These are phyloP conservation scores for Colletotrichum spaethianum DNA, from an alignment of 2,329 filamentous ascomycete genomes.

Conservation along the genomic window DNA sequence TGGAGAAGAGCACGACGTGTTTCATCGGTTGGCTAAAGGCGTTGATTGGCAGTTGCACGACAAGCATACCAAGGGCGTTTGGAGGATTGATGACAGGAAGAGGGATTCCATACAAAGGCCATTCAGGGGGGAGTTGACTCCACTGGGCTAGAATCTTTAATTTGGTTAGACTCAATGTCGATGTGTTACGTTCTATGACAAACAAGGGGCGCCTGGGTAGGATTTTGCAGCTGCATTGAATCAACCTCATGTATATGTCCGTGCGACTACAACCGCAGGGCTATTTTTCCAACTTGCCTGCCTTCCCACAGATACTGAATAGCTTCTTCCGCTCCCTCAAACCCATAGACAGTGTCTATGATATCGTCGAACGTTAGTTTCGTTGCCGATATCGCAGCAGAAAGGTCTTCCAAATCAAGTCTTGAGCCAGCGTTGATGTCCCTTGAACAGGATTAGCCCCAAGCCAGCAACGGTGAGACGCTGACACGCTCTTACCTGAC, in stretches of 20 bases:
- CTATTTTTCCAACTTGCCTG: not conserved
- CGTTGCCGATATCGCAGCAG: not conserved
- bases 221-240: not conserved
- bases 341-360: not conserved
- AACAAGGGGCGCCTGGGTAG: not conserved
- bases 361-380: not conserved
- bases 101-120: slow-evolving; percentile 48
- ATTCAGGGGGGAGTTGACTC: slow-evolving; percentile 51
- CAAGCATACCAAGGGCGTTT: slow-evolving; percentile 56
- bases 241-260: not conserved
- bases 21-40: slow-evolving; percentile 50
- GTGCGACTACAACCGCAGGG: not conserved
- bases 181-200: not conserved
- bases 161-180: not conserved
- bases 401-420: not conserved
- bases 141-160: slow-evolving; percentile 43
- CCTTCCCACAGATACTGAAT: not conserved
- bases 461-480: not conserved
- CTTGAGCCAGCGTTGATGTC: not conserved
- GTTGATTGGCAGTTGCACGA: slow-evolving; percentile 49
- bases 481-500: not conserved
- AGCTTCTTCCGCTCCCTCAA: not conserved
- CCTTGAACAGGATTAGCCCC: not conserved
- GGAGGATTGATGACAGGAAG: slow-evolving; percentile 50
- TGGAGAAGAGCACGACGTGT: slow-evolving; percentile 48